A percentile compares a stretch with the other conserved stretches of the same genome.
Evolutionary conservation across 2,329 filamentous ascomycete genomes (phyloP).

Genomic region (Alternaria consortialis): DNA sequence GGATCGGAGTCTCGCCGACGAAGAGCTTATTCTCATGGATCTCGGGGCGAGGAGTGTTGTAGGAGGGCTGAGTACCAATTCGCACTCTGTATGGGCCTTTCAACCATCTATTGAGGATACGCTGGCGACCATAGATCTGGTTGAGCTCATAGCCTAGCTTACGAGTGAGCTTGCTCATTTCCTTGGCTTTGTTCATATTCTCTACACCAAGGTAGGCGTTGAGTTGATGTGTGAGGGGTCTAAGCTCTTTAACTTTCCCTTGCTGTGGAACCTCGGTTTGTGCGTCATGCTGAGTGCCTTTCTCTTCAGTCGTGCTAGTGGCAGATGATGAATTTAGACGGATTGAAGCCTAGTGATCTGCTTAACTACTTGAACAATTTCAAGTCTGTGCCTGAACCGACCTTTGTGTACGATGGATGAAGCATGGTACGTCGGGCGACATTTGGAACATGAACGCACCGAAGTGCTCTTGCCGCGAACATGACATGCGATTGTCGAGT

Average conservation of each 20-base stretch:
- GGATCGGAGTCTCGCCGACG: slow-evolving; percentile 5
- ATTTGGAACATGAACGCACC: background rate
- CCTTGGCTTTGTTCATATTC: background rate
- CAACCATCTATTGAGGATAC: background rate
- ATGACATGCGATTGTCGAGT: background rate
- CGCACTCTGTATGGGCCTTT: slow-evolving; percentile 7
- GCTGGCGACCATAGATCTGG: background rate
- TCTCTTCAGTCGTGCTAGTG: background rate
- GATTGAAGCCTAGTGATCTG: background rate
- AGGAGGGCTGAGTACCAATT: background rate
- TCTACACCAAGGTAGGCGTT: background rate
- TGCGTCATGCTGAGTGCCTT: background rate
- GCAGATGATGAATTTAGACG: slow-evolving; percentile 1
- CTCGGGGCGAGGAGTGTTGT: background rate
- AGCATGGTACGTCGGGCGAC: background rate
- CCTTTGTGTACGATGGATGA: background rate
- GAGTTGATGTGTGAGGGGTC: background rate
- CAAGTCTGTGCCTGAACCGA: background rate
- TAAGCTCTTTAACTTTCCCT: background rate
- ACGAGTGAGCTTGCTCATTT: background rate
- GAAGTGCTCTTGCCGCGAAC: slow-evolving; percentile 7
- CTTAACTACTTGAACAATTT: background rate
- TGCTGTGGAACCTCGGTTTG: background rate
- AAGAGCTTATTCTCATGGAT: slow-evolving; percentile 13
- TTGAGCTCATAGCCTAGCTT: background rate